Base-by-base conservation (phyloP, 257 asterid species). In the Solanum lycopersicoides region DNA sequence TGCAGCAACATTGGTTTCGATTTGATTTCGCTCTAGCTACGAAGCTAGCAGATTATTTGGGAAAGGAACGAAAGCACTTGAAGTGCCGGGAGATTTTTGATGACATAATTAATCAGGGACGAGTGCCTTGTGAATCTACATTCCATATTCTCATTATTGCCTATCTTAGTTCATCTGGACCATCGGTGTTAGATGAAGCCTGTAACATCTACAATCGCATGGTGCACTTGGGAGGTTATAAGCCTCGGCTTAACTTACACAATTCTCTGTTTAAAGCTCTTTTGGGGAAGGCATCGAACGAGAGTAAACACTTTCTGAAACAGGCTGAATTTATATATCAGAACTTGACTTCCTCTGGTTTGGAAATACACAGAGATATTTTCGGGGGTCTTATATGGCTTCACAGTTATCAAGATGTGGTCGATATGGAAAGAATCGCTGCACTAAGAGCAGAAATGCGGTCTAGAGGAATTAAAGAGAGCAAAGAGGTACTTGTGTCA, bases 241-340 rank as follows among this genome's bases (percentile, higher is more conserved):
- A 85, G 87, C 99, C 99, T 90, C 97, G 92, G 66, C 93, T 95
- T 73, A 95, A 96, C 93, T 87, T 97, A 89, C 98, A 97, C 89
- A 95, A 97, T 89, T 93, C 99, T 44, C 93, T 95, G 69, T 95
- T 95, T 73, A 91, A 94, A 91, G 96, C 98, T 88, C 96, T 97
- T 59, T 91, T 95, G 83, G 92, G 93, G 65, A 91, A 91, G 89
- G 66, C 93, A 12, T 95, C 94, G 25, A 86, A 87, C 10, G 89
- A 94, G 72, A 89, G 94, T 83, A 94, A 93, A 87, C 91, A 91
- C n/a, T 89, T 91, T 88, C 93, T 95, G 76, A 93, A 92, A 87
- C 98, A 94, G 91, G 98, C 99, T 5, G 99, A 97, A 94, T 96
- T 95, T 83, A 91, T 97, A 82, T 95, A 91, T 80, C 97, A 96